Percentiles rank a stretch among this genome's conserved stretches.
phyloP scores from a whole-genome alignment of 2,329 filamentous ascomycete species.

The Fusarium sp. region DNA sequence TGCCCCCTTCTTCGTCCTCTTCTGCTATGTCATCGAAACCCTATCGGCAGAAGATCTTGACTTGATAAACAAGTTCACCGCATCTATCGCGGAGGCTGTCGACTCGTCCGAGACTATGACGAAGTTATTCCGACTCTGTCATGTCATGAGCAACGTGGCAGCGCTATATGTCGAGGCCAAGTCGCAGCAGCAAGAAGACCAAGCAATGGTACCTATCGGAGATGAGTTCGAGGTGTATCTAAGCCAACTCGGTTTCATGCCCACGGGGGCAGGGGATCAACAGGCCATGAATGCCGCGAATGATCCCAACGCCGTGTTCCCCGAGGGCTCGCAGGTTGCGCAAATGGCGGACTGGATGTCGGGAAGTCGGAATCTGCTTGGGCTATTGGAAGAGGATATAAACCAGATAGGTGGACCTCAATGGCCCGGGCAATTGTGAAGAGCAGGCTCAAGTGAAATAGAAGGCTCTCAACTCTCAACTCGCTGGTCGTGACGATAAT shows the following conservation, averaged over 20 bases:
- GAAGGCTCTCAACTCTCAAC: slow-evolving; percentile 2
- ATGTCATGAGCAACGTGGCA: slow-evolving; percentile 71
- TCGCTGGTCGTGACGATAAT: background rate
- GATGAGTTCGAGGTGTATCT: slow-evolving; percentile 75
- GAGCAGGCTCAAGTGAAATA: slow-evolving; percentile 10
- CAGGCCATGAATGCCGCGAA: slow-evolving; percentile 33
- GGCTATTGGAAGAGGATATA: slow-evolving; percentile 71
- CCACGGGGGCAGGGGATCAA: slow-evolving; percentile 52
- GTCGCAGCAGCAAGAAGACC: slow-evolving; percentile 58
- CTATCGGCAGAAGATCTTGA: slow-evolving; percentile 64
- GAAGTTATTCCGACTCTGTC: slow-evolving; percentile 71
- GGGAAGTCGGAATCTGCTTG: slow-evolving; percentile 74
- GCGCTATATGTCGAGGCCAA: slow-evolving; percentile 72
- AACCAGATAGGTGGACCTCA: slow-evolving; percentile 57
- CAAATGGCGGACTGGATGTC: slow-evolving; percentile 75
- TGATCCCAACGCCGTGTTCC: slow-evolving; percentile 34
- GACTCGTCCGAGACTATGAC: slow-evolving; percentile 68
- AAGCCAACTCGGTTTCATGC: slow-evolving; percentile 71
- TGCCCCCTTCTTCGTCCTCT: slow-evolving; percentile 70
- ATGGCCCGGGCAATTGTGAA: slow-evolving; percentile 47
- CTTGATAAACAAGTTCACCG: slow-evolving; percentile 67
- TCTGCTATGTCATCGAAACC: slow-evolving; percentile 69
- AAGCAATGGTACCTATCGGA: slow-evolving; percentile 62
- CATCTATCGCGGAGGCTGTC: slow-evolving; percentile 64
- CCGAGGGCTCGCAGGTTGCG: slow-evolving; percentile 50